Evolutionary conservation across 805 yeast species (phyloP), one percentile per base, ranked within the genome.

Genomic region (Metschnikowia continentalis): DNA sequence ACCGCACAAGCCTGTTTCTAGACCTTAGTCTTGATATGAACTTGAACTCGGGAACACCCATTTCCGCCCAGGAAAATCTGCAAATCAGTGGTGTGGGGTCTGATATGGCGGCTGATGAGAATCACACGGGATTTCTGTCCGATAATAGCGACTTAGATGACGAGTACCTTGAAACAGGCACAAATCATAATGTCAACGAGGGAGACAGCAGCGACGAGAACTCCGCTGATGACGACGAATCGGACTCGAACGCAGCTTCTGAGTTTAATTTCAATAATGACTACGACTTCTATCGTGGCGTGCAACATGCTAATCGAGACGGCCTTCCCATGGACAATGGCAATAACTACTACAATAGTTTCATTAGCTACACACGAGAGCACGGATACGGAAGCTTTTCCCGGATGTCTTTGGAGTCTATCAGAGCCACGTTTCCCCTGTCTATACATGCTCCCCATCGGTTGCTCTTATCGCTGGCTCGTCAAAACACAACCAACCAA

Each of bases 391-490:
- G 47, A 32, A 14, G 13, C 40, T 35, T 35, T n/a, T 36, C 47
- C 14, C 40, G 15, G 14, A 36, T 44, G 32, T 36, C 40, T 3
- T 23, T 35, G 39, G 40, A 23, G 17, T 44, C 47, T 15, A 14
- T 44, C 17, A 35, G 47, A 26, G 11, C 47, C 7, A 17, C 40
- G 13, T 36, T 44, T 17, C 35, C 41, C 5, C 41, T n/a, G 22
- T 44, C 47, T 3, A 17, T 42, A 17, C 26, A 41, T 19, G 42
- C 41, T 15, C 35, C 52, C 4, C 56, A 64, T 43, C 54, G 63
- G 36, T 53, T 67, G 19, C 58, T 68, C 6, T 57, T 68, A 2
- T 57, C 69, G 4, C 60, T 67, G 10, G 68, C 69, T 3, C 56
- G 67, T 3, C 66, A 64, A 42, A 63, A 61, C 44, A 53, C 54